Evolutionary conservation across 192 early-diverging fungal genomes (phyloP).

Genomic region (Umbelopsis sp.): DNA sequence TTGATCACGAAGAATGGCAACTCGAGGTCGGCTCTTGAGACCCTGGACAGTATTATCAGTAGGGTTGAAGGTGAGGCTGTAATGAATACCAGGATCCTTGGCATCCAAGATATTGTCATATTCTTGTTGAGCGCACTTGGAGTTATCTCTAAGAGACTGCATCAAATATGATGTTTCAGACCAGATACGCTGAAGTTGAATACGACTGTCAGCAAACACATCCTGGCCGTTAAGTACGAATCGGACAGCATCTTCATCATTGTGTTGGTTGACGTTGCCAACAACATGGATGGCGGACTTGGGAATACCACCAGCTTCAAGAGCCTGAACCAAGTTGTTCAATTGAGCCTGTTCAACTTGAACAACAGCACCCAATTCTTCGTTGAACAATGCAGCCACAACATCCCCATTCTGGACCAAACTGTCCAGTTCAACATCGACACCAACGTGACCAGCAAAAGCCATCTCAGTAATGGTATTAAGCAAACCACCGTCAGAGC

Average conservation of each 20-base stretch:
- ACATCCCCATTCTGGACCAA: slow-evolving; percentile 48
- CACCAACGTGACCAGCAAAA: slow-evolving; percentile 93
- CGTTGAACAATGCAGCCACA: slow-evolving; percentile 83
- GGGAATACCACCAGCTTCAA: slow-evolving; percentile 59
- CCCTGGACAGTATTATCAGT: slow-evolving; percentile 46
- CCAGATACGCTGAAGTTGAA: slow-evolving; percentile 83
- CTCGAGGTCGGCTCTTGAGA: slow-evolving; percentile 62
- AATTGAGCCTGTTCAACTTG: slow-evolving; percentile 73
- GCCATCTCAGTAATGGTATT: slow-evolving; percentile 93
- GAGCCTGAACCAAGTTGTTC: slow-evolving; percentile 50
- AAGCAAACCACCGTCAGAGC: slow-evolving; percentile 97
- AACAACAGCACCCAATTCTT: slow-evolving; percentile 97
- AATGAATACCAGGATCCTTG: slow-evolving; percentile 78
- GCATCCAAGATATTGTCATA: slow-evolving; percentile 70
- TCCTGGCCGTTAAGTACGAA: slow-evolving; percentile 45
- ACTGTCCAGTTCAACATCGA: slow-evolving; percentile 65
- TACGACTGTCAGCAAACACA: slow-evolving; percentile 61
- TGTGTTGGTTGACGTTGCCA: slow-evolving; percentile 58
- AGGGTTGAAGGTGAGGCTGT: slow-evolving; percentile 80
- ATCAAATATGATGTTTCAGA: slow-evolving; percentile 89
- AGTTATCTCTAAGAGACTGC: slow-evolving; percentile 90
- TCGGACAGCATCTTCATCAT: slow-evolving; percentile 51
- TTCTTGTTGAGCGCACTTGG: slow-evolving; percentile 83
- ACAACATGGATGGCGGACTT: slow-evolving; percentile 53
- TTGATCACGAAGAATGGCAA: slow-evolving; percentile 97